These are phyloP conservation scores for Calonectria fujianensis DNA, from an alignment of 2,329 filamentous ascomycete genomes.

Conservation along the genomic window DNA sequence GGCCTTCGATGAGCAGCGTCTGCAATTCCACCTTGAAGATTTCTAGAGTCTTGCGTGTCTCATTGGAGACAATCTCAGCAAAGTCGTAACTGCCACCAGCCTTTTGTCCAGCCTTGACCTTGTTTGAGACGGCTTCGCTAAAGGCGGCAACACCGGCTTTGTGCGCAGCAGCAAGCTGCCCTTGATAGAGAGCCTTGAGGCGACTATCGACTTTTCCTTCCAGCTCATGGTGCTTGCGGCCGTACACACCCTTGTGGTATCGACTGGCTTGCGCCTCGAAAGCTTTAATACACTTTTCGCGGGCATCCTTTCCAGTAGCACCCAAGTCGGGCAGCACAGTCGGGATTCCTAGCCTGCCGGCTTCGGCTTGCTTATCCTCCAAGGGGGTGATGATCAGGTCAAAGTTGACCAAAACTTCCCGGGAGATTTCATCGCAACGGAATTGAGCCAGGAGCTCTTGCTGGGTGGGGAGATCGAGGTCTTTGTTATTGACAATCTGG, in stretches of 20 bases:
- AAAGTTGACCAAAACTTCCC: constrained; percentile 90
- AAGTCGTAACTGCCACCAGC: constrained; percentile 95
- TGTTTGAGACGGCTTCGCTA: constrained; percentile 88
- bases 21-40: constrained; percentile 86
- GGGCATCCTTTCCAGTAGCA: constrained; percentile 80
- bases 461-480: constrained; percentile 95
- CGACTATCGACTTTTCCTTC: constrained; percentile 91
- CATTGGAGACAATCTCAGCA: constrained; percentile 90
- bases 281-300: constrained; percentile 83
- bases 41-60: constrained; percentile 85
- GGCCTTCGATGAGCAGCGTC: constrained; percentile 84
- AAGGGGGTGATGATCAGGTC: constrained; percentile 88
- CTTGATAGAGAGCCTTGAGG: constrained; percentile 89
- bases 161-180: constrained; percentile 91
- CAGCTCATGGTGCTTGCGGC: constrained; percentile 88
- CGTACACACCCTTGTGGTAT: constrained; percentile 97
- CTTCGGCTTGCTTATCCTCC: constrained; percentile 89
- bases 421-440: constrained; percentile 95
- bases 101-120: constrained; percentile 95
- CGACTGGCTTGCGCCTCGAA: constrained; percentile 94
- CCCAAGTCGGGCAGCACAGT: constrained; percentile 86
- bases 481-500: constrained; percentile 99
- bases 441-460: constrained; percentile 98
- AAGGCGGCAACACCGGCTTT: constrained; percentile 91
- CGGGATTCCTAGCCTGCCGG: constrained; percentile 81